These are phyloP conservation scores for Lyophyllum decastes DNA, from an alignment of 768 basidiomycete genomes.

Conservation along the genomic window DNA sequence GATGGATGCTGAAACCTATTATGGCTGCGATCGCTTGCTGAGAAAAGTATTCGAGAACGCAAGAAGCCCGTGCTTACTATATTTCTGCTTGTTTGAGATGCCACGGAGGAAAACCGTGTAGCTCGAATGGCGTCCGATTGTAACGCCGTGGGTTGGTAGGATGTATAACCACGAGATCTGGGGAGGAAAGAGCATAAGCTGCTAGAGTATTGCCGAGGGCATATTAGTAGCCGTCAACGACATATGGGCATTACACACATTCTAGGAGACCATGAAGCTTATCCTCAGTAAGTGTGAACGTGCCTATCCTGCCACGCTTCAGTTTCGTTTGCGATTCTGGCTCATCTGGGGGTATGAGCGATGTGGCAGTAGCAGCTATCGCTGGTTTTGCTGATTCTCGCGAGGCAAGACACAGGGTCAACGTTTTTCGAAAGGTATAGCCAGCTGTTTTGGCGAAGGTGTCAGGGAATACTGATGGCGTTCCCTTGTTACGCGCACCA, in stretches of 20 bases:
- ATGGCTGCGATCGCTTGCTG: slow-evolving; percentile 25
- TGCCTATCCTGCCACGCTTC: slow-evolving; percentile 19
- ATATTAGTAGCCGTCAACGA: background rate
- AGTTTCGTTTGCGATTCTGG: slow-evolving; percentile 21
- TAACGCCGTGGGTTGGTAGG: slow-evolving; percentile 41
- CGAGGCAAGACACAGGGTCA: slow-evolving; percentile 60
- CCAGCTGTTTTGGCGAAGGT: background rate
- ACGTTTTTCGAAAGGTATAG: slow-evolving; percentile 16
- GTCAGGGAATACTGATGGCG: slow-evolving; percentile 13
- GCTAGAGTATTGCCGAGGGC: slow-evolving; percentile 8
- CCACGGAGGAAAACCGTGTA: slow-evolving; percentile 84
- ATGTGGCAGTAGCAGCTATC: slow-evolving; percentile 55
- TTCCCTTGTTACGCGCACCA: too few relatives aligned
- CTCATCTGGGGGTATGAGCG: slow-evolving; percentile 35
- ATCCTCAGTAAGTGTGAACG: slow-evolving; percentile 42
- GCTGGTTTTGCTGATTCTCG: slow-evolving; percentile 64
- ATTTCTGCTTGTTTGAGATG: slow-evolving; percentile 80
- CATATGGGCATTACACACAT: slow-evolving; percentile 39
- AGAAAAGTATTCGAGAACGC: background rate
- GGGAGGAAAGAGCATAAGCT: slow-evolving; percentile 56
- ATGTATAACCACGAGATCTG: slow-evolving; percentile 80
- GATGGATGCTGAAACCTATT: slow-evolving; percentile 14
- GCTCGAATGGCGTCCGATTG: slow-evolving; percentile 52
- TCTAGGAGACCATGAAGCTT: slow-evolving; percentile 54
- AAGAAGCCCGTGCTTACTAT: slow-evolving; percentile 46